phyloP scores from a whole-genome alignment of 441 rosid genomes.

The Aquilaria agallochum region DNA sequence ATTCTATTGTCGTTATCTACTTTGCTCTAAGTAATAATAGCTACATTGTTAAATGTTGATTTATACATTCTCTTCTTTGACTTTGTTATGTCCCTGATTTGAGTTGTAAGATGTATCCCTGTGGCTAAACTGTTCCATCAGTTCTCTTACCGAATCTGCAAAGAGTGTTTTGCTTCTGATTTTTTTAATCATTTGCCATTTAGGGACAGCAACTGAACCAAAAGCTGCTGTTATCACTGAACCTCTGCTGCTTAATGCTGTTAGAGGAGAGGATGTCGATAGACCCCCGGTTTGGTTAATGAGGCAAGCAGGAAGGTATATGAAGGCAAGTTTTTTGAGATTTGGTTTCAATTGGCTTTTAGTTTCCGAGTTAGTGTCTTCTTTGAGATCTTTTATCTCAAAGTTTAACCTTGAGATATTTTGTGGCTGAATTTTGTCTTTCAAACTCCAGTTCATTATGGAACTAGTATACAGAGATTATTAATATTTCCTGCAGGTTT shows the following conservation, averaged over 20 bases:
- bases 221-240: conserved; percentile 43
- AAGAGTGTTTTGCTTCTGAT: neutral
- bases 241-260: conserved; percentile 89
- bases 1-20: no score
- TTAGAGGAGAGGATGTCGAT: conserved; percentile 82
- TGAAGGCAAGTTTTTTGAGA: conserved; percentile 82
- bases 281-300: conserved; percentile 99
- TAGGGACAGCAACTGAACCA: conserved; percentile 57
- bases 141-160: neutral
- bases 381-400: neutral
- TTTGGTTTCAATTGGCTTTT: conserved; percentile 2
- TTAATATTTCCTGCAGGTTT: no score
- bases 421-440: neutral
- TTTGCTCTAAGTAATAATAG: neutral
- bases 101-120: no score
- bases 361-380: neutral
- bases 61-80: no score
- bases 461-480: no score
- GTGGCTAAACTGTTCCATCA: neutral
- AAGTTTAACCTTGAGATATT: neutral
- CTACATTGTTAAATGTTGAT: no score
- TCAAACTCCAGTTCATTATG: neutral
- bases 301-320: conserved; percentile 99
- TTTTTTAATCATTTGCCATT: conserved; percentile 8
- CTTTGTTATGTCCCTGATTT: no score